Evolutionary conservation across 345 rosid genomes (phyloP).

Genomic region (Citrus reticulata): DNA sequence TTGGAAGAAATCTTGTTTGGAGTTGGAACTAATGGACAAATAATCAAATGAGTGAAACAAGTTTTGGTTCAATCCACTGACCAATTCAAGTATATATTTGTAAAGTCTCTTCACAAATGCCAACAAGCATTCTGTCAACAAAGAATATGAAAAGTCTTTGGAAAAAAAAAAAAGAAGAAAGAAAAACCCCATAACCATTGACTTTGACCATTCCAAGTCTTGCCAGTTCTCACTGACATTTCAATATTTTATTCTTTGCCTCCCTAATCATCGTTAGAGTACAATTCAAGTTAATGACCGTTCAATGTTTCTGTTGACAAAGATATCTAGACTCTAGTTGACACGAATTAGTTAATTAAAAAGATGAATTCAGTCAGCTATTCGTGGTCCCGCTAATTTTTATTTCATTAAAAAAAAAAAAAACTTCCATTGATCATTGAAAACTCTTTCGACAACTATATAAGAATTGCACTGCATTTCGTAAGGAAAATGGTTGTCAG

Average conservation of each 20-base stretch:
- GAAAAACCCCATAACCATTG: background rate
- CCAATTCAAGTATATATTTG: background rate
- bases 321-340: background rate
- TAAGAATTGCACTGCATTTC: no score
- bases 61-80: background rate
- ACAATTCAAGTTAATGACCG: background rate
- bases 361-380: no score
- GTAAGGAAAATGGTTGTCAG: no score
- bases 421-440: no score
- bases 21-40: background rate
- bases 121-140: background rate
- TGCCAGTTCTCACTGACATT: background rate
- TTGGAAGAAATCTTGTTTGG: background rate
- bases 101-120: background rate
- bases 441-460: no score
- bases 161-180: no score
- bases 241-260: no score
- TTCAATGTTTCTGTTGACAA: background rate
- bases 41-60: background rate
- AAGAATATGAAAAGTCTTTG: background rate
- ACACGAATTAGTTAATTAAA: no score
- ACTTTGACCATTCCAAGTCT: background rate
- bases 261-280: background rate
- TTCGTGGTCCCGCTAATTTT: background rate
- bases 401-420: no score